A percentile compares a stretch with the other conserved stretches of the same genome.
phyloP scores from a whole-genome alignment of 805 yeast species.

The Candida peoriensis region DNA sequence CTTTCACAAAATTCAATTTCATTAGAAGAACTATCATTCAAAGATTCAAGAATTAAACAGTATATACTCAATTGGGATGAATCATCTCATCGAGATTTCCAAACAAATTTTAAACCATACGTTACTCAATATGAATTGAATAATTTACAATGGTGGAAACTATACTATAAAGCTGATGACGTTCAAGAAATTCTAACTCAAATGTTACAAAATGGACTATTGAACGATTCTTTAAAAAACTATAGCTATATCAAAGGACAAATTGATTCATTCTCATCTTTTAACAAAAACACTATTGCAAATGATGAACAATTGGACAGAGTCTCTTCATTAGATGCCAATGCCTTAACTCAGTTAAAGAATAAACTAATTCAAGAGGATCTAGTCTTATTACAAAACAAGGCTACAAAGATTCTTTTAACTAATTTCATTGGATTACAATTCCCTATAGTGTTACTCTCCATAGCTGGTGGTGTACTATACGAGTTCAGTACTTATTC shows the following conservation, averaged over 20 bases:
- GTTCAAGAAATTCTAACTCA: slow-evolving; percentile 23
- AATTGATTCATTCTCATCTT: slow-evolving; percentile 23
- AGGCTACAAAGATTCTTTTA: slow-evolving; percentile 22
- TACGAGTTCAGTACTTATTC: slow-evolving; percentile 27
- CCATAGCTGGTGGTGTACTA: slow-evolving; percentile 24
- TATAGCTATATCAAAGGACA: slow-evolving; percentile 30
- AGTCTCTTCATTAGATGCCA: slow-evolving; percentile 9
- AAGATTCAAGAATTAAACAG: slow-evolving; percentile 14
- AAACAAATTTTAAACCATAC: slow-evolving; percentile 23
- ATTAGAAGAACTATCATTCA: slow-evolving; percentile 12
- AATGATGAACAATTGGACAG: slow-evolving; percentile 3
- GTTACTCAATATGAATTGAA: slow-evolving; percentile 21
- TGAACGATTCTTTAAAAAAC: slow-evolving; percentile 23
- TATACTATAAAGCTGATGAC: slow-evolving; percentile 28
- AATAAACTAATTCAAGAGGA: slow-evolving; percentile 17
- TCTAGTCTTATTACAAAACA: slow-evolving; percentile 19
- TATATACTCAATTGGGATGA: slow-evolving; percentile 26
- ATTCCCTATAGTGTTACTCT: slow-evolving; percentile 24
- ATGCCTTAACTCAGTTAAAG: slow-evolving; percentile 17
- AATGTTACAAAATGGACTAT: slow-evolving; percentile 22
- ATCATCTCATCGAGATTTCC: slow-evolving; percentile 27
- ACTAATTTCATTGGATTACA: slow-evolving; percentile 27
- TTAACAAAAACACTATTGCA: slow-evolving; percentile 3
- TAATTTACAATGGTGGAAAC: slow-evolving; percentile 28
- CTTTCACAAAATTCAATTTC: slow-evolving; percentile 17